Percentiles rank a stretch among this genome's conserved stretches.
Evolutionary conservation across 495 filamentous ascomycete species (phyloP).

Genomic region (Aspergillus mulundensis): DNA sequence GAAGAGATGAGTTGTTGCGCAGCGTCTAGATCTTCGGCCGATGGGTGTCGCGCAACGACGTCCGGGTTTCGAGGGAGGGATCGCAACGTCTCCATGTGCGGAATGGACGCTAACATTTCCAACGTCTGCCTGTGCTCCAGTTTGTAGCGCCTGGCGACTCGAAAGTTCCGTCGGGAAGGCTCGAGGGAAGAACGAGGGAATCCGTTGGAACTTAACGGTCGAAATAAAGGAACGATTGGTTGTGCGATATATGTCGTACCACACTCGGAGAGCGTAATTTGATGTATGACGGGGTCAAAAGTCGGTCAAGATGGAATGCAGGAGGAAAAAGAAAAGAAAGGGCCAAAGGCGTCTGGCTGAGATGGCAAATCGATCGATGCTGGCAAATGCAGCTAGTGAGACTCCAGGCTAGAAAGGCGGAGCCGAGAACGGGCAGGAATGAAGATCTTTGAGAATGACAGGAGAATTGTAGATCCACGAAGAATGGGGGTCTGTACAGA

Average conservation of each 20-base stretch:
- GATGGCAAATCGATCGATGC: conserved; percentile 17
- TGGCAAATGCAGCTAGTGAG: conserved; percentile 18
- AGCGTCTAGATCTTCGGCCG: conserved; percentile 44
- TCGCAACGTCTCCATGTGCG: conserved; percentile 41
- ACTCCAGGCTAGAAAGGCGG: conserved; percentile 19
- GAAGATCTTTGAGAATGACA: conserved; percentile 15
- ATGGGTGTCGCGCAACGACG: conserved; percentile 37
- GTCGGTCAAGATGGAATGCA: conserved; percentile 39
- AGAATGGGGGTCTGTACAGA: neutral
- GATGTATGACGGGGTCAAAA: conserved; percentile 41
- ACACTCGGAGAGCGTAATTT: conserved; percentile 35
- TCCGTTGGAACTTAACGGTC: conserved; percentile 12
- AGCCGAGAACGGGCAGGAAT: conserved; percentile 15
- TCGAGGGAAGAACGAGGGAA: conserved; percentile 9
- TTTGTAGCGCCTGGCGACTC: conserved; percentile 2
- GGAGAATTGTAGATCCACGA: conserved; percentile 1
- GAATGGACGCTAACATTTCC: conserved; percentile 40
- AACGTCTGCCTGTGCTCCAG: conserved; percentile 5
- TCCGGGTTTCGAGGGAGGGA: conserved; percentile 32
- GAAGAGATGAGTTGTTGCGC: conserved; percentile 47
- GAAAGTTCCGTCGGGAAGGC: neutral
- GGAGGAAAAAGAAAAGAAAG: conserved; percentile 25
- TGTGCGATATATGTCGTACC: conserved; percentile 33
- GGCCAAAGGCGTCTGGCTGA: conserved; percentile 18
- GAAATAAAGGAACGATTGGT: conserved; percentile 23